Conservation (phyloP, 495 filamentous ascomycete genomes). For the Penicillium paradoxum region DNA sequence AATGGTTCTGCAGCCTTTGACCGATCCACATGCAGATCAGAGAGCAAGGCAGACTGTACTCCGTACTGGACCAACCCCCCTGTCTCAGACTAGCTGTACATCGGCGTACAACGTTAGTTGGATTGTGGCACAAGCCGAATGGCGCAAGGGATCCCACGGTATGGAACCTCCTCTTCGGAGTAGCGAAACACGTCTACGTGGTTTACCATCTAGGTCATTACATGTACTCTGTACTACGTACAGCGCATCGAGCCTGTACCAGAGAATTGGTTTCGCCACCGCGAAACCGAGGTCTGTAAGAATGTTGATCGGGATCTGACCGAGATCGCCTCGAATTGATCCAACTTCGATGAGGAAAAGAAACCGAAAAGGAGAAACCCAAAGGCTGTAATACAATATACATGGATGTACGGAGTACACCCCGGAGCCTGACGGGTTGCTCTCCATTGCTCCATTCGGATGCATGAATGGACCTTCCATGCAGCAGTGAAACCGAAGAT, state of each 20-base stretch:
- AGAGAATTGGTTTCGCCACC: slow-evolving; percentile 5
- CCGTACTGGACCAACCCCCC: too few species aligned
- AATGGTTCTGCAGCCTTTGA: not conserved
- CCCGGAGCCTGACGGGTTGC: not conserved
- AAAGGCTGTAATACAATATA: not conserved
- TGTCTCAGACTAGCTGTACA: slow-evolving; percentile 11
- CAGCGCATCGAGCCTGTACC: too few species aligned
- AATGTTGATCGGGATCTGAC: not conserved
- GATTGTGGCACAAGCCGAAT: not conserved
- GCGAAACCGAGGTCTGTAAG: not conserved
- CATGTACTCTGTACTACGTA: not conserved
- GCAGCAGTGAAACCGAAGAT: slow-evolving; percentile 11
- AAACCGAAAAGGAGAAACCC: slow-evolving; percentile 1
- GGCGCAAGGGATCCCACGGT: slow-evolving; percentile 14
- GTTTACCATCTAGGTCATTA: slow-evolving; percentile 3
- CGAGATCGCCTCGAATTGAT: not conserved
- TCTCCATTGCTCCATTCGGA: slow-evolving; percentile 3
- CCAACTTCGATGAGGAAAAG: too few species aligned
- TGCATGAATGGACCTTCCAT: slow-evolving; percentile 11
- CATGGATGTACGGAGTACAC: not conserved
- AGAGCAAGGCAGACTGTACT: not conserved
- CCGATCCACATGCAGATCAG: not conserved
- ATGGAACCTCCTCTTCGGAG: too few species aligned
- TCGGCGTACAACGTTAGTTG: not conserved
- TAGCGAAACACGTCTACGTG: too few species aligned